Base-by-base conservation (phyloP, 257 asterid species). In the Parsonsia alboflavescens region DNA sequence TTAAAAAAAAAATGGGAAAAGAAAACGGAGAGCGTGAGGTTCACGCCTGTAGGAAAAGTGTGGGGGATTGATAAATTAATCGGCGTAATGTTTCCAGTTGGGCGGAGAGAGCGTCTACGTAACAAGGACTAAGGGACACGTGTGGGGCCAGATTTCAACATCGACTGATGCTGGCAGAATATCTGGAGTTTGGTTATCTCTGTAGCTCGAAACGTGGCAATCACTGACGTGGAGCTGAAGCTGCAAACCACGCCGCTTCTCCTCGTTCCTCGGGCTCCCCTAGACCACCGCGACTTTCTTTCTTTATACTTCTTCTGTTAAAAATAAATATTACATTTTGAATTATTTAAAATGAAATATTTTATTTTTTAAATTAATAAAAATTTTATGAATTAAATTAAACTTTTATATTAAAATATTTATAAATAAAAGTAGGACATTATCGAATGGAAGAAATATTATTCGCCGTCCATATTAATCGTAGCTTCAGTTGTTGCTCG, bases 91-190 rank as follows among this genome's bases (percentile, higher is more conserved):
- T 59, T 33, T 5, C 9, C 33, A 54, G 84, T 59, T 33, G 68
- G 52, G 75, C 64, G 75, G 68, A 52, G 56, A 78, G 84, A 75
- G 81, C 57, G 77, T 69, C 50, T 64, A 82, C 79, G 89, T 67
- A 81, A 62, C 77, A 62, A 63, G 54, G 41, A 67, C 79, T 68
- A 77, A 59, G 68, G 73, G 85, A 78, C 88, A 83, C 85, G 86
- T 78, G 53, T 8, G 83, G 81, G 82, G 82, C 78, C 85, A 79
- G 77, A 73, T 76, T 86, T 83, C 92, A 84, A 81, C 77, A 75
- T 86, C 76, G 42, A 68, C 67, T 76, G 88, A 80, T 81, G 90
- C 82, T 78, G 77, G 74, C 73, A 69, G 87, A 83, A 81, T 83
- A 85, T 84, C 84, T 84, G 77, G 48, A 77, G 24, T 76, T 73